Evolutionary conservation across 192 early-diverging fungal genomes (phyloP), one percentile per base, ranked within the genome.

Genomic region (Backusella circina): DNA sequence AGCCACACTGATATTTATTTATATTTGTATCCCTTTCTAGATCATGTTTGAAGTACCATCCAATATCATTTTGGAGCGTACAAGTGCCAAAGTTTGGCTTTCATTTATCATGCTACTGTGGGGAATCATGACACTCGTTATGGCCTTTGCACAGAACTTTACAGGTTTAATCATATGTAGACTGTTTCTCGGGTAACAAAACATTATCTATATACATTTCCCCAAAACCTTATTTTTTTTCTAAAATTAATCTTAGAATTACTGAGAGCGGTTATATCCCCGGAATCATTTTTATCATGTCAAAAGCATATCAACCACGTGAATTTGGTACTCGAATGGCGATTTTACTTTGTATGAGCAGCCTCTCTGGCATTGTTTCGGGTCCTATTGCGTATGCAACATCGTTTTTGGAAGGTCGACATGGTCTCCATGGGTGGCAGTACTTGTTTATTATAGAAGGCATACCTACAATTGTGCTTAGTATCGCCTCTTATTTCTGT

Each of bases 11-110:
- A n/a, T 65, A 44, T 64, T 36, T 30, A 65, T 83, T 28, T 44
- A 66, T 0, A 83, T 82, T 36, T 21, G 1, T 41, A 69, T 0
- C 88, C 87, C 78, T 87, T 84, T 51, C 73, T 91, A 94, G 81
- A 89, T 91, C 50, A 66, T 93, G 36, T 94, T 91, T 70, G 93
- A 95, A 79, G 83, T 95, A 8, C 94, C 93, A 5, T 90, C 90
- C 51, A 96, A 94, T 85, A 83, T 92, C 66, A 79, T 93, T 16
- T 76, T 95, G 66, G 92, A 91, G 21, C 86, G 83, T 5, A 77
- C 90, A 44, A 84, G 84, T n/a, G 86, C 93, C 13, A 33, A 86
- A 2, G 67, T 83, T 2, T 91, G 93, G 86, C 82, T 92, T 28
- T 87, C 86, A 23, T 72, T 87, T 0, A 87, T 91, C 10, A 90